Base-by-base conservation (phyloP, 2,329 filamentous ascomycete species). In the Microsporum canis region DNA sequence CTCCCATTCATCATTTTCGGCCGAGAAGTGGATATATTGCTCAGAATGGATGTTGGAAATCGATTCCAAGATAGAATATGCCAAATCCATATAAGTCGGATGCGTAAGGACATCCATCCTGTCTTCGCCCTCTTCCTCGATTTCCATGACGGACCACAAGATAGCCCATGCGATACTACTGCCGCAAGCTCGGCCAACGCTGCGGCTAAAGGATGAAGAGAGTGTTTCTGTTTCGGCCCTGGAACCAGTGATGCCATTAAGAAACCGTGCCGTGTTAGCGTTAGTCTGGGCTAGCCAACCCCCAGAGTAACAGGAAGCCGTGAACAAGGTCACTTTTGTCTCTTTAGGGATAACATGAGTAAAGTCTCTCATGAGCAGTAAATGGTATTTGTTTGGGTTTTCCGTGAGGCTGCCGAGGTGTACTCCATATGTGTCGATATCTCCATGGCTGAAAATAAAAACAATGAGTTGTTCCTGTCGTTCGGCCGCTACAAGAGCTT, bases 1-100 rank as follows among this genome's bases (percentile, higher is more conserved):
- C 31, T 63, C 64, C 64, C 64, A 66, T 53, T 63, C 59, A 39
- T 65, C 63, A 56, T 66, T 59, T 60, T 65, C 62, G 43, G 65
- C 64, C 17, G 60, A 55, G 57, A 66, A 66, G 43, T 62, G 61
- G 12, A 66, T 63, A 36, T 57, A 39, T 23, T 61, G 61, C 29
- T 60, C 8, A 10, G 39, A 41, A 41, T 41, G 14, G 14, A 41
- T 41, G 14, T 12, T 41, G 8, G 39, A 41, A 10, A 41, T n/a
- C 14, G 7, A 8, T n/a, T 41, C 14, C 6, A 41, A 41, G 7
- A 41, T 41, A 41, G 8, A 12, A 10, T 5, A 12, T 41, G 39
- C 39, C 14, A 41, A n/a, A 3, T 10, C 39, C 7, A 41, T 41
- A 10, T 41, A 41, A 12, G 39, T 41, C 8, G 39, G 39, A 41